phyloP scores from a whole-genome alignment of 495 filamentous ascomycete species.

The Aspergillus cavernicola region DNA sequence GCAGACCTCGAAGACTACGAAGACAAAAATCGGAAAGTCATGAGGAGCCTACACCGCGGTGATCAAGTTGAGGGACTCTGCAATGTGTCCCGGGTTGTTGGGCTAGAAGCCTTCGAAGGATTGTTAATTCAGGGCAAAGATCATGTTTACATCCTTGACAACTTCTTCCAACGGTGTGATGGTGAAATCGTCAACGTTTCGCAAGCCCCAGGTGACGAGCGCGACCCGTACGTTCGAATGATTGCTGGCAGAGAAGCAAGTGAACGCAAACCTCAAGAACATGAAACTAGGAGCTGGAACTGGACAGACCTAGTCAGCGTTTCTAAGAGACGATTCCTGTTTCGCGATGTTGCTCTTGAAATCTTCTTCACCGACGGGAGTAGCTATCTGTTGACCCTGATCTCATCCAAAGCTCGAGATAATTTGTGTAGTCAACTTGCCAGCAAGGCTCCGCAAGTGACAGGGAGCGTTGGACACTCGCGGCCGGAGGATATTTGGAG shows the following conservation, averaged over 20 bases:
- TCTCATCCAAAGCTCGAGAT: slow-evolving; percentile 67
- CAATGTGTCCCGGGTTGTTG: slow-evolving; percentile 91
- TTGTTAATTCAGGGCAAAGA: slow-evolving; percentile 91
- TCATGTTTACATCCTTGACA: slow-evolving; percentile 88
- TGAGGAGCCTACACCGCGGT: slow-evolving; percentile 86
- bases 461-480: slow-evolving; percentile 47
- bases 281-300: slow-evolving; percentile 84
- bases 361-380: slow-evolving; percentile 95
- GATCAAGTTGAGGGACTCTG: slow-evolving; percentile 92
- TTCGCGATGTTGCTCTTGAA: slow-evolving; percentile 92
- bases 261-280: slow-evolving; percentile 59
- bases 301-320: slow-evolving; percentile 94
- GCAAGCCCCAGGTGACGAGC: slow-evolving; percentile 88
- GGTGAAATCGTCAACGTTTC: slow-evolving; percentile 95
- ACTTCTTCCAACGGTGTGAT: slow-evolving; percentile 88
- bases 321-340: slow-evolving; percentile 93
- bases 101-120: slow-evolving; percentile 87
- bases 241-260: slow-evolving; percentile 73
- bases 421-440: slow-evolving; percentile 71
- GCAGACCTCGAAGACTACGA: slow-evolving; percentile 83
- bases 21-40: slow-evolving; percentile 96
- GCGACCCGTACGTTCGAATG: slow-evolving; percentile 92
- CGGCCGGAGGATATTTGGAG: slow-evolving; percentile 76
- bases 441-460: slow-evolving; percentile 73
- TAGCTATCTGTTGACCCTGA: slow-evolving; percentile 86